These are phyloP conservation scores for Chlorella sp. DNA, from an alignment of 139 green algal species.

Conservation along the genomic window DNA sequence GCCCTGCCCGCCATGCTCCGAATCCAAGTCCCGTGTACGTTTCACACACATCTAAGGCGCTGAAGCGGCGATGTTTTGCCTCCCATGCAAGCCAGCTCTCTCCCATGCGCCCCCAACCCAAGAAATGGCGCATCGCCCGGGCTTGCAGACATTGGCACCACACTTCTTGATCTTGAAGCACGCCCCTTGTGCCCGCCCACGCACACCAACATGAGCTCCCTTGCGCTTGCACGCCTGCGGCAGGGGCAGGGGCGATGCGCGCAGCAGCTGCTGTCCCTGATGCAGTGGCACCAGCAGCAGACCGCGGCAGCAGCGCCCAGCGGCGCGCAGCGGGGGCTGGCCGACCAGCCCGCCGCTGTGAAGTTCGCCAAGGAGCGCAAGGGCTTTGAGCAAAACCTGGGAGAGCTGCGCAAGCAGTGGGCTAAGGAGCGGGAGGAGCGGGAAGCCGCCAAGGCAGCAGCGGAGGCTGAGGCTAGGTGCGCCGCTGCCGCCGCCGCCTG, in stretches of 20 bases:
- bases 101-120: neutral
- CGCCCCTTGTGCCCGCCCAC: neutral
- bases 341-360: constrained; percentile 8
- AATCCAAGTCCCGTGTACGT: too few relatives aligned
- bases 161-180: neutral
- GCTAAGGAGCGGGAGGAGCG: neutral
- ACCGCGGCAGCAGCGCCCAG: neutral
- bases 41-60: too few relatives aligned
- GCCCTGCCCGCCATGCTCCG: too few relatives aligned
- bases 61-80: too few relatives aligned
- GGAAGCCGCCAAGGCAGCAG: constrained; percentile 6
- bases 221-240: neutral
- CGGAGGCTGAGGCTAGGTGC: neutral
- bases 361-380: constrained; percentile 26
- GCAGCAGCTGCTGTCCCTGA: constrained; percentile 13
- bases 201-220: neutral
- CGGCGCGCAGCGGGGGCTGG: neutral
- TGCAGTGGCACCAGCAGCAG: constrained; percentile 4
- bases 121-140: neutral
- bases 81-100: too few relatives aligned
- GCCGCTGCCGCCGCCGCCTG: neutral
- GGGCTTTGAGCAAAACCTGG: constrained; percentile 1
- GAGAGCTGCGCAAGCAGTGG: constrained; percentile 31
- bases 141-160: neutral
- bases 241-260: neutral